Conservation (phyloP, 1,284 basidiomycete genomes). For the Caloboletus inedulis region DNA sequence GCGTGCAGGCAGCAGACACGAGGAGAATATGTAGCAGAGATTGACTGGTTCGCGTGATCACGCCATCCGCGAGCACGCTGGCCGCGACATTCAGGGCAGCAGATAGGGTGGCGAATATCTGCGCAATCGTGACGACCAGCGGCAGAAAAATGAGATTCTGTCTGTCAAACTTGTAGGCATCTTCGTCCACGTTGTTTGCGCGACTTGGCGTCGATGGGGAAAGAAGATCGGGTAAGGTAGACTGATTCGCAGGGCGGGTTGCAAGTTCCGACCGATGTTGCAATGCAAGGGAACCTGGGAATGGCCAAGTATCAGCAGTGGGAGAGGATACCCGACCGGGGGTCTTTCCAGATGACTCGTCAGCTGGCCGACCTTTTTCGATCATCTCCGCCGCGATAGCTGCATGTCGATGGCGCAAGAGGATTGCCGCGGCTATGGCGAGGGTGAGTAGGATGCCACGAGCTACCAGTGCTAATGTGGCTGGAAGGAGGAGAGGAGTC, state of each 20-base stretch:
- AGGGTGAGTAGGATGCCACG: constrained; percentile 22
- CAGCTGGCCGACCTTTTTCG: constrained; percentile 14
- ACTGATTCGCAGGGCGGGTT: neutral
- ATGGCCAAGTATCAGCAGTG: constrained; percentile 34
- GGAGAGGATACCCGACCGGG: constrained; percentile 27
- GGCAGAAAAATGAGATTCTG: constrained; percentile 1
- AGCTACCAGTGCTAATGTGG: constrained; percentile 24
- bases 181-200: neutral
- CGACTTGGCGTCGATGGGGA: constrained; percentile 2
- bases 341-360: constrained; percentile 5
- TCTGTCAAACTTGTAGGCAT: neutral
- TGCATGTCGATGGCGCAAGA: constrained; percentile 6
- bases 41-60: neutral
- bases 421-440: constrained; percentile 6
- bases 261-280: constrained; percentile 1
- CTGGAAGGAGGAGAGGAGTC: constrained; percentile 26
- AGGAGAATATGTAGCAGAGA: constrained; percentile 13
- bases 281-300: constrained; percentile 29
- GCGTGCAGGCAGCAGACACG: constrained; percentile 16
- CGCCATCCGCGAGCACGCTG: constrained; percentile 4
- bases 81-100: constrained; percentile 25
- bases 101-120: constrained; percentile 23
- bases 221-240: neutral
- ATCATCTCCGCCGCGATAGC: neutral
- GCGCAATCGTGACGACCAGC: constrained; percentile 20